Conservation (phyloP, 1,284 basidiomycete species). For the Ustilago cynodontis region DNA sequence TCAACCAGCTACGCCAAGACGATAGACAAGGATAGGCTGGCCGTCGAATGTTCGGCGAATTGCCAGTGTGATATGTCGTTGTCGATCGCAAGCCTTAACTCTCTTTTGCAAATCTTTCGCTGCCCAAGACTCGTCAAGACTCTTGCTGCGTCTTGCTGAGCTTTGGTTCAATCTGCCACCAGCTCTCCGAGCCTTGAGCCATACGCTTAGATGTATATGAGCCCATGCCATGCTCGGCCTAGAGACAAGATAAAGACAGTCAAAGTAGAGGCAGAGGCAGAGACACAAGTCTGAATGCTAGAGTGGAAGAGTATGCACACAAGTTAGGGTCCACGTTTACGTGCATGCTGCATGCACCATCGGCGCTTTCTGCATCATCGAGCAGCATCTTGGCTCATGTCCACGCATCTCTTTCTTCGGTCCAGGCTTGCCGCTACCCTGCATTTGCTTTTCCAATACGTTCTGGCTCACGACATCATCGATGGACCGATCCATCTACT, state of each 20-base stretch:
- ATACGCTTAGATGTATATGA: too few relatives aligned
- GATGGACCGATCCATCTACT: too few relatives aligned
- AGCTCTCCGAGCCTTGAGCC: too few relatives aligned
- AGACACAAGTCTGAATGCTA: too few relatives aligned
- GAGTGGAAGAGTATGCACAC: not conserved
- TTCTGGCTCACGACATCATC: conserved; percentile 12
- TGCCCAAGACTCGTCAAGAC: too few relatives aligned
- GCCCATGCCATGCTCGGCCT: too few relatives aligned
- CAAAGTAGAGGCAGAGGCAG: too few relatives aligned
- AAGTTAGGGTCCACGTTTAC: conserved; percentile 23
- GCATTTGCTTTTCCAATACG: not conserved
- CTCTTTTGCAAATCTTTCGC: not conserved
- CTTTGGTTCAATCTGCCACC: too few relatives aligned
- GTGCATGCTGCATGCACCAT: conserved; percentile 26
- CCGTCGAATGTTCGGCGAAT: too few relatives aligned
- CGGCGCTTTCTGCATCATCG: conserved; percentile 27
- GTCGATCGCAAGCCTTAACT: not conserved
- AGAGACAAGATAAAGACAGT: too few relatives aligned
- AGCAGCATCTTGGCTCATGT: conserved; percentile 10
- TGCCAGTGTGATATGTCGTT: conserved; percentile 14
- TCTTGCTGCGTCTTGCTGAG: too few relatives aligned
- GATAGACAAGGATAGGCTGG: not conserved
- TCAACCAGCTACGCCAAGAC: not conserved
- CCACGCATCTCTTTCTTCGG: conserved; percentile 5
- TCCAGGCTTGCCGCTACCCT: not conserved